Base-by-base conservation (phyloP, 202 grass and related monocot genomes). In the Schoenoplectus tabernaemontani region DNA sequence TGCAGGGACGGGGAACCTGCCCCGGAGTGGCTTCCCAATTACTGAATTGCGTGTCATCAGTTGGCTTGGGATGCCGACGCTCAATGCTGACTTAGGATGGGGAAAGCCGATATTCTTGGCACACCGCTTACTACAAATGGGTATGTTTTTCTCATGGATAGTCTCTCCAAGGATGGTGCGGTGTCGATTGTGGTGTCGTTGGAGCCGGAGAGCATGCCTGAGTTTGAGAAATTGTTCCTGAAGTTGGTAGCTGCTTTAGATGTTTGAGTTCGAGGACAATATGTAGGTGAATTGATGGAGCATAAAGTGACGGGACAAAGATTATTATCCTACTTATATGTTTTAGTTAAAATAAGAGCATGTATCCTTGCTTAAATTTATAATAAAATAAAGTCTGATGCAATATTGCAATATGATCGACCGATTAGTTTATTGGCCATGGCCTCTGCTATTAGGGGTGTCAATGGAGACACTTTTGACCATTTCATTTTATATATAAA, bases 11-110 rank as follows among this genome's bases (percentile, higher is more conserved):
- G 61, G 20, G 9, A n/a, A 50, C 47, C 3, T 84, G 7, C 89
- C 77, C 23, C 39, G 85, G 4, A 23, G 64, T 5, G 78, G 81
- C 8, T 15, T 90, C 3, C 39, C 64, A 0, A 22, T 17, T 2
- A 76, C 81, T 42, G 83, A 90, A 57, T 59, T 93, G 64, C 81
- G 85, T 0, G 88, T 90, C 10, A 92, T 92, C 59, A 91, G 89
- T 71, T 95, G 87, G 92, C 63, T 89, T 12, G 71, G 85, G 76
- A 87, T 95, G 83, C 85, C 89, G 56, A 73, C 64, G 1, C 65
- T 89, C 59, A 85, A 84, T 15, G 84, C 92, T 0, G 85, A 95
- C 53, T 91, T 95, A 59, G 92, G 92, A 20, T 95, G 92, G 89
- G 89, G 92, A 0, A 76, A 87, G 69, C 87, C 83, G 10, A 83